Base-by-base conservation (phyloP, 2,329 filamentous ascomycete genomes). In the Fusarium equiseti region DNA sequence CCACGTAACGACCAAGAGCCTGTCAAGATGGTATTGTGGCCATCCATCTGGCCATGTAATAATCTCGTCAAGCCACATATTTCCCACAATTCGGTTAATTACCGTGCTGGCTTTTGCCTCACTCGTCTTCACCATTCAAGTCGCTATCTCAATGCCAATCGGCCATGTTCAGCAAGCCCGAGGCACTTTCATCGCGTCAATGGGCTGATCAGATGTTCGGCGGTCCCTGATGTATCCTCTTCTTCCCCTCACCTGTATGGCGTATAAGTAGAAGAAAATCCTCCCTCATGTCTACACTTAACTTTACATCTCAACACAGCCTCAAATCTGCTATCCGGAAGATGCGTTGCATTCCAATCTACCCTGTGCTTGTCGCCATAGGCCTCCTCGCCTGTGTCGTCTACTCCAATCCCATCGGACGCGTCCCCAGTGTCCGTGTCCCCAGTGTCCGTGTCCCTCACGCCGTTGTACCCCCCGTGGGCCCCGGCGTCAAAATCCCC, bases 241-340 rank as follows among this genome's bases (percentile, higher is more conserved):
- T 12, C 22, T 52, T 18, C 35, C 32, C 50, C 24, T 22, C 24
- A 52, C 7, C 12, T 20, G 24, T 3, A 12, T 9, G 8, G 16
- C 13, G 20, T 53, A 53, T 22, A 53, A 15, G 18, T n/a, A 38
- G 35, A 38, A 38, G 18, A 7, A 18, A n/a, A 38, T 38, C 35
- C 18, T 38, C 2, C 6, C 18, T 38, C 35, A 38, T 12, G 35
- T 38, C 18, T 18, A 38, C 18, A 38, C 18, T n/a, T 12, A 6
- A n/a, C 3, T n/a, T 38, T 38, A n/a, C 35, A 7, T n/a, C 35
- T 12, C 1, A n/a, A 38, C 35, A n/a, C 18, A 38, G n/a, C 18
- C 5, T 20, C 12, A 5, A 5, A 7, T 5, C 6, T 15, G 9
- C 9, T 5, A 11, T 8, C 13, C 8, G 0, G 18, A 22, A 22